A percentile compares a stretch with the other conserved stretches of the same genome.
These are phyloP conservation scores for Nigrograna mackinnonii DNA, from an alignment of 2,329 filamentous ascomycete genomes.

Conservation along the genomic window DNA sequence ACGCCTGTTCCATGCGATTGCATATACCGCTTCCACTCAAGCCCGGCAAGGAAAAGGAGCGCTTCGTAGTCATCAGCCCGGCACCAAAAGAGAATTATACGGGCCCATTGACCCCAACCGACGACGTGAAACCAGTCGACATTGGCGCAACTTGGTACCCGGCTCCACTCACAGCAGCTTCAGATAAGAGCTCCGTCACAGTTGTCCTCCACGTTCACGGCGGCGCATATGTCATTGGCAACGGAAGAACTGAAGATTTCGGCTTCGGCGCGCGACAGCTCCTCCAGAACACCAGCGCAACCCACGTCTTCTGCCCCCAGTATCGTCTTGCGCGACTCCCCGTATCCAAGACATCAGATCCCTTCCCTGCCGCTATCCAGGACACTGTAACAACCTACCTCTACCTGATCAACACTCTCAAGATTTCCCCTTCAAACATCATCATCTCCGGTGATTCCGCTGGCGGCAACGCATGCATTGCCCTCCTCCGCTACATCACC, in stretches of 20 bases:
- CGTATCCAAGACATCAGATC: constrained; percentile 34
- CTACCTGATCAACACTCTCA: constrained; percentile 47
- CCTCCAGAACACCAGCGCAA: constrained; percentile 39
- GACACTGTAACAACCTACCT: constrained; percentile 52
- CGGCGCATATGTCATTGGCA: constrained; percentile 52
- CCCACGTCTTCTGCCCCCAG: constrained; percentile 49
- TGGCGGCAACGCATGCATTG: constrained; percentile 51
- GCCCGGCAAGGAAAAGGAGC: constrained; percentile 42
- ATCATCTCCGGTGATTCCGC: constrained; percentile 55
- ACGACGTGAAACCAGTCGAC: constrained; percentile 37
- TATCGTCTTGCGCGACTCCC: constrained; percentile 53
- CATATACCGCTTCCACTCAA: constrained; percentile 34
- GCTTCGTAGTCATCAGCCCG: constrained; percentile 39
- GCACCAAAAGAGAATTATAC: constrained; percentile 23
- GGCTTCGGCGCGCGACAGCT: constrained; percentile 36
- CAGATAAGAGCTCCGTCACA: constrained; percentile 19
- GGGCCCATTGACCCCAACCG: constrained; percentile 32
- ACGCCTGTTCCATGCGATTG: constrained; percentile 30
- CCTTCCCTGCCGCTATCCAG: constrained; percentile 56
- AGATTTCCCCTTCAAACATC: constrained; percentile 46
- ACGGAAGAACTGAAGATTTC: constrained; percentile 41
- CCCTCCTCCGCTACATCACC: constrained; percentile 51
- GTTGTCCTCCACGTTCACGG: constrained; percentile 55
- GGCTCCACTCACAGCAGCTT: constrained; percentile 15
- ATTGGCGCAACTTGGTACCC: constrained; percentile 51